phyloP scores from a whole-genome alignment of 2,329 filamentous ascomycete genomes.

The Alternaria metachromatica region DNA sequence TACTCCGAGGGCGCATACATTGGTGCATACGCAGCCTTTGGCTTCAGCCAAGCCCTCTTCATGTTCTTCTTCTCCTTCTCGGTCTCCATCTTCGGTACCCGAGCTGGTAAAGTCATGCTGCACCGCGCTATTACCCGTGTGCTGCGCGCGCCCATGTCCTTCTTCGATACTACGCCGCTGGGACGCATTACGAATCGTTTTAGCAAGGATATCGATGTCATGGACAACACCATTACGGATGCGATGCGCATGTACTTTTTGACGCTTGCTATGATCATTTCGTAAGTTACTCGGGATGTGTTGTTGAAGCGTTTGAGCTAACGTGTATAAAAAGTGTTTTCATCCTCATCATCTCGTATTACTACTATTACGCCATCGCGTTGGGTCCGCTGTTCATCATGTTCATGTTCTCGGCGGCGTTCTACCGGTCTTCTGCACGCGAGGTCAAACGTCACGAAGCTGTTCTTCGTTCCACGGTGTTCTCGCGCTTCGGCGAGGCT shows the following conservation, averaged over 20 bases:
- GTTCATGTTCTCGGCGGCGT: constrained; percentile 82
- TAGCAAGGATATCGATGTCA: constrained; percentile 91
- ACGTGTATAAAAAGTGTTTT: constrained; percentile 67
- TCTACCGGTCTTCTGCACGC: constrained; percentile 88
- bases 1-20: constrained; percentile 75
- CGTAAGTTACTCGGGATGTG: constrained; percentile 15
- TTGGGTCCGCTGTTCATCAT: constrained; percentile 73
- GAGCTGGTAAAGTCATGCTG: constrained; percentile 81
- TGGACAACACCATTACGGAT: constrained; percentile 92
- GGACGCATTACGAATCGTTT: constrained; percentile 97
- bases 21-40: constrained; percentile 52
- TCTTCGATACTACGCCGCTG: constrained; percentile 96
- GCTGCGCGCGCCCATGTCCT: constrained; percentile 75
- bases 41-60: constrained; percentile 38
- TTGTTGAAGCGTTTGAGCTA: not conserved
- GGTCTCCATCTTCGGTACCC: constrained; percentile 80
- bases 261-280: constrained; percentile 80
- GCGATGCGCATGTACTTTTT: constrained; percentile 92
- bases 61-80: constrained; percentile 81
- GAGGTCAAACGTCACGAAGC: constrained; percentile 96
- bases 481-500: constrained; percentile 89
- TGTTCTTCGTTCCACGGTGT: constrained; percentile 84
- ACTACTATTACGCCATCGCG: constrained; percentile 82
- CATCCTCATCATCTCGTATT: constrained; percentile 90
- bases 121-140: constrained; percentile 79